phyloP scores from a whole-genome alignment of 306 rosid genomes.

The Trifolium subterraneum region DNA sequence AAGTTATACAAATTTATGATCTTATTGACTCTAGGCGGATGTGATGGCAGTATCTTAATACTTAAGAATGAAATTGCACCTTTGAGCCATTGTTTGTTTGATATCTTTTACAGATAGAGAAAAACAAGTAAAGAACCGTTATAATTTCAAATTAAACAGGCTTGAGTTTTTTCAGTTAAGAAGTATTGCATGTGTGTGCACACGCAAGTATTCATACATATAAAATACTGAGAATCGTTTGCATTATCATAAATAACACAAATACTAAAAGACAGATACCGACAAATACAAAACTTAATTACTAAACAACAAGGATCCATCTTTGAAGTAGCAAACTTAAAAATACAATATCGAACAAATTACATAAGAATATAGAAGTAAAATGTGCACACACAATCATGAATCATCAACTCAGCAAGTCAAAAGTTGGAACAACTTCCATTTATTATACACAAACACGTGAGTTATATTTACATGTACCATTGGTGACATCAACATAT shows the following conservation, averaged over 20 bases:
- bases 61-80: constrained; percentile 20
- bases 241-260: constrained; percentile 12
- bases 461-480: constrained; percentile 22
- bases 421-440: constrained; percentile 24
- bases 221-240: constrained; percentile 20
- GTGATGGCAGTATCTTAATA: constrained; percentile 18
- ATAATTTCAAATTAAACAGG: constrained; percentile 30
- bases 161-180: constrained; percentile 8
- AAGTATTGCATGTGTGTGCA: not conserved
- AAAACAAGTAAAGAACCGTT: constrained; percentile 23
- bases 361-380: constrained; percentile 16
- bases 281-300: constrained; percentile 19
- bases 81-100: constrained; percentile 17
- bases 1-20: constrained; percentile 24
- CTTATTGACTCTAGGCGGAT: constrained; percentile 22
- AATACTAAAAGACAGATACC: constrained; percentile 1
- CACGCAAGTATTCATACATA: constrained; percentile 9
- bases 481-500: constrained; percentile 4
- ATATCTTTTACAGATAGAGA: constrained; percentile 12
- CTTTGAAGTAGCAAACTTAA: constrained; percentile 21
- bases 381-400: constrained; percentile 35
- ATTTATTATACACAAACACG: constrained; percentile 30
- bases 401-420: constrained; percentile 21
- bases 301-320: constrained; percentile 33
- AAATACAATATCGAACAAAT: constrained; percentile 34